Evolutionary conservation across 106 monocot genomes (phyloP).

Genomic region (Apostasia ramifera): DNA sequence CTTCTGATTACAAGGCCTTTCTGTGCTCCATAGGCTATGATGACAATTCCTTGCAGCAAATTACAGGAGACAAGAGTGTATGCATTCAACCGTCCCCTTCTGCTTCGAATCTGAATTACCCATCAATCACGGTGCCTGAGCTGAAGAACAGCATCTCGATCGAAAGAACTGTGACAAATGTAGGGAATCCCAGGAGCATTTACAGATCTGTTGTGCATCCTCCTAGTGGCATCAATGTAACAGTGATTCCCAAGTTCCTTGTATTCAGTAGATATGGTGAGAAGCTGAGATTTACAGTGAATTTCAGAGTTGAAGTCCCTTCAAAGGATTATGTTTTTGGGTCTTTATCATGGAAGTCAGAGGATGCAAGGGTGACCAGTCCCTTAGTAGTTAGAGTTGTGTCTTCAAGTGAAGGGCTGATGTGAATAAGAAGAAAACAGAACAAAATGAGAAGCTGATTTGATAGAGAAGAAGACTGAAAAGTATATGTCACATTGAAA

Average conservation of each 20-base stretch:
- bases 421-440: constrained; percentile 1
- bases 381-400: constrained; percentile 59
- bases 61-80: constrained; percentile 54
- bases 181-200: constrained; percentile 37
- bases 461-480: background rate
- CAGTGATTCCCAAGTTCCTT: constrained; percentile 52
- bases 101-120: constrained; percentile 70
- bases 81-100: constrained; percentile 20
- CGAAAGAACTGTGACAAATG: constrained; percentile 69
- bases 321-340: constrained; percentile 65
- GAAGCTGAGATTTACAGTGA: constrained; percentile 54
- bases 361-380: constrained; percentile 25
- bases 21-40: constrained; percentile 78
- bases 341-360: constrained; percentile 54
- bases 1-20: constrained; percentile 64
- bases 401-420: constrained; percentile 13
- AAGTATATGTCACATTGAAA: background rate
- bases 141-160: constrained; percentile 35
- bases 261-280: constrained; percentile 44
- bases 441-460: background rate
- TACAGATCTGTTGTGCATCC: constrained; percentile 44
- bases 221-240: constrained; percentile 54
- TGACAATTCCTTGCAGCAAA: constrained; percentile 32
- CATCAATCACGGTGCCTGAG: constrained; percentile 61
- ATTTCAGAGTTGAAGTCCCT: constrained; percentile 23